Base-by-base conservation (phyloP, 192 early-diverging fungal species). In the Thoreauomyces humboldtii region DNA sequence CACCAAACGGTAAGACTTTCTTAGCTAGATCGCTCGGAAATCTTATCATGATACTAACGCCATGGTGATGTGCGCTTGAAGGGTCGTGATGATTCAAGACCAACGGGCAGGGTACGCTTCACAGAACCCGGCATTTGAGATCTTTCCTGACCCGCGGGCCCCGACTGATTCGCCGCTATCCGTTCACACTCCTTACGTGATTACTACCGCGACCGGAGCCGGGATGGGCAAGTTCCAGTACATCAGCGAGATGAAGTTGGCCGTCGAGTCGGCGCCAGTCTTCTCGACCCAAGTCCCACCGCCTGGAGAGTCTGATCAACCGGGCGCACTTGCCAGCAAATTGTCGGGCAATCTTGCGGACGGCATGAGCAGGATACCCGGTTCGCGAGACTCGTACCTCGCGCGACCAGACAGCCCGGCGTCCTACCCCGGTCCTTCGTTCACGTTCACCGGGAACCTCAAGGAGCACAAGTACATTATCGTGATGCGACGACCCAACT, bases 401-500 rank as follows among this genome's bases (percentile, higher is more conserved):
- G n/a, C n/a, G n/a, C n/a, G n/a, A n/a, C n/a, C n/a, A n/a, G 38
- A 41, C 38, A 41, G 11, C 11, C 9, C 38, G 38, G 9, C 38
- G 11, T 41, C 38, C 11, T 53, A 63, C 50, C 47, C 61, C 12
- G 61, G 36, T 3, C 70, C 58, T 2, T 24, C 48, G 4, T 74
- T 67, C 65, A 55, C 72, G 17, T 32, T 76, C 12, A 59, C 72
- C 17, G 74, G 74, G 4, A 68, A 77, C 2, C 43, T 75, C 15
- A 45, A 44, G 38, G 53, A 65, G 9, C 63, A 65, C 28, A 77
- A 73, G 45, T 77, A 67, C 68, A 73, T 77, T 37, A 35, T 75
- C 7, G 51, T 77, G 9, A 64, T 69, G 50, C 69, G 50, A 22
- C 19, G 21, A 11, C 59, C 72, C 7, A 52, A 76, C 28, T 67